Evolutionary conservation across 1,139 yeast genomes (phyloP).

Genomic region (Saccharomyces hybrid): DNA sequence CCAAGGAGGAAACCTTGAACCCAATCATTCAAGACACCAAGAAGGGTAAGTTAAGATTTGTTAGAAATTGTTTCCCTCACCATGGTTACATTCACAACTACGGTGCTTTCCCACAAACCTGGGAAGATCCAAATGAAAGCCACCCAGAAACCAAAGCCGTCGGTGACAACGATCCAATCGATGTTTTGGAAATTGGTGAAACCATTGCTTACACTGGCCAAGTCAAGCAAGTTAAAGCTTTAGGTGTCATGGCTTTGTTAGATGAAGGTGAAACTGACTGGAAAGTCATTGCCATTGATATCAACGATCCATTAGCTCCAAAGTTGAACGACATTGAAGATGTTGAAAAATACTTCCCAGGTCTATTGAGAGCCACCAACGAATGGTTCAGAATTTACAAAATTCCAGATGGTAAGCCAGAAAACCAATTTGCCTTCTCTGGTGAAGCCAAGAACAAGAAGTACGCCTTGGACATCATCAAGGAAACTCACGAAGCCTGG

Average conservation of each 20-base stretch:
- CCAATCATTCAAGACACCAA: slow-evolving; percentile 84
- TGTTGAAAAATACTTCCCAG: slow-evolving; percentile 69
- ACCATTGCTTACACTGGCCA: slow-evolving; percentile 64
- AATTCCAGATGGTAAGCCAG: slow-evolving; percentile 85
- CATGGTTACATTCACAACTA: slow-evolving; percentile 89
- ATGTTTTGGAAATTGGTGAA: slow-evolving; percentile 84
- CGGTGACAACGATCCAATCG: slow-evolving; percentile 89
- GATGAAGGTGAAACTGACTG: slow-evolving; percentile 94
- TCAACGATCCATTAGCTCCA: slow-evolving; percentile 66
- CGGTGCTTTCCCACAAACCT: slow-evolving; percentile 92
- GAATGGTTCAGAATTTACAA: slow-evolving; percentile 91
- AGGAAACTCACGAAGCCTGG: slow-evolving; percentile 72
- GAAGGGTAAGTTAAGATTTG: slow-evolving; percentile 76
- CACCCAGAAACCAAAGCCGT: slow-evolving; percentile 73
- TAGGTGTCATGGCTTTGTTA: slow-evolving; percentile 79
- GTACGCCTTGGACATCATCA: slow-evolving; percentile 64
- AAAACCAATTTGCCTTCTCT: slow-evolving; percentile 75
- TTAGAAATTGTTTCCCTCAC: slow-evolving; percentile 81
- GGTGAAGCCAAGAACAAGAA: slow-evolving; percentile 70
- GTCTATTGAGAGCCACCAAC: slow-evolving; percentile 70
- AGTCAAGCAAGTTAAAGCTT: slow-evolving; percentile 70
- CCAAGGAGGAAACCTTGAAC: slow-evolving; percentile 56
- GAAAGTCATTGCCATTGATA: slow-evolving; percentile 76
- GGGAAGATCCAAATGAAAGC: slow-evolving; percentile 74
- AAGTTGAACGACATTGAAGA: slow-evolving; percentile 69